Percentiles rank a stretch among this genome's conserved stretches.
Conservation (phyloP, 2,329 filamentous ascomycete species). For the Karstenula rhodostoma region DNA sequence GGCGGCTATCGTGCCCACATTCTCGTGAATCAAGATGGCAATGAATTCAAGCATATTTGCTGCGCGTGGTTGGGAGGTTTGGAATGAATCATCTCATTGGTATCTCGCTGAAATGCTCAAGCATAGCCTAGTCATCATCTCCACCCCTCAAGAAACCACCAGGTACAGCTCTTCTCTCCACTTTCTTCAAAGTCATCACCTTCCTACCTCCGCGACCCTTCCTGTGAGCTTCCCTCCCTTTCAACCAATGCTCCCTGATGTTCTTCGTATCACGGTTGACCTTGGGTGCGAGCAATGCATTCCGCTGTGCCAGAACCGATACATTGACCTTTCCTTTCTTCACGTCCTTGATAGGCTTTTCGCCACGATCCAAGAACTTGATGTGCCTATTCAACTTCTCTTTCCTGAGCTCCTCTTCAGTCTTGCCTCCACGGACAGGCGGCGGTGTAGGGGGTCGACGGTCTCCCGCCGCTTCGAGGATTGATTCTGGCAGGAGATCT, state of each 20-base stretch:
- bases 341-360: slow-evolving; percentile 60
- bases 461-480: slow-evolving; percentile 57
- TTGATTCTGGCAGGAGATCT: slow-evolving; percentile 60
- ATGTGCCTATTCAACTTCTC: slow-evolving; percentile 58
- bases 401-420: slow-evolving; percentile 44
- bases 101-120: background rate
- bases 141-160: slow-evolving; percentile 43
- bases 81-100: background rate
- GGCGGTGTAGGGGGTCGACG: slow-evolving; percentile 56
- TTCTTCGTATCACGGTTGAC: slow-evolving; percentile 46
- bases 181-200: slow-evolving; percentile 30
- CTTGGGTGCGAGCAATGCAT: slow-evolving; percentile 55
- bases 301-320: slow-evolving; percentile 56
- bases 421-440: slow-evolving; percentile 29
- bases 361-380: slow-evolving; percentile 58
- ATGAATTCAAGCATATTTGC: background rate
- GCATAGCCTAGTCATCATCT: slow-evolving; percentile 20
- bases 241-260: slow-evolving; percentile 53
- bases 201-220: slow-evolving; percentile 22
- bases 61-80: background rate
- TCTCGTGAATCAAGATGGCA: background rate
- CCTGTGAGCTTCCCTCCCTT: slow-evolving; percentile 49
- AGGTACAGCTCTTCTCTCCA: slow-evolving; percentile 40
- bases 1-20: background rate
- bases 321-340: slow-evolving; percentile 59